Base-by-base conservation (phyloP, 108 stramenopile genomes). In the Nitzschia putrida region DNA sequence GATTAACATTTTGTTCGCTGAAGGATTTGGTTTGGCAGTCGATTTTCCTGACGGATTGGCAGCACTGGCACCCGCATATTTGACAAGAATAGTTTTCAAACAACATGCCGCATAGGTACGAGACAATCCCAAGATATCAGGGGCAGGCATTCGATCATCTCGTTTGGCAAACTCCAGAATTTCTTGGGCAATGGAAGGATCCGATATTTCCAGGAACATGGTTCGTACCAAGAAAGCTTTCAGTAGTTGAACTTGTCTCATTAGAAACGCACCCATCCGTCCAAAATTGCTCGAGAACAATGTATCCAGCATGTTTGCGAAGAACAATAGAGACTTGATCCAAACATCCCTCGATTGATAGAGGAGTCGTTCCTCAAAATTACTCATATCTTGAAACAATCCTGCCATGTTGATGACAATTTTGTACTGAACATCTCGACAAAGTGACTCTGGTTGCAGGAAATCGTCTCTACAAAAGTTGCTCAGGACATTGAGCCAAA, bases 341-440 rank as follows among this genome's bases (percentile, higher is more conserved):
- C 74, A 76, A 55, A 42, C 53, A 25, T 76, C 74, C 10, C 26
- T 53, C 41, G 54, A 38, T 24, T 57, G 64, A 57, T 69, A 76
- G 8, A 76, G 34, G 45, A 69, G 51, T 56, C 67, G 59, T 37
- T 49, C 45, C 16, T 64, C 68, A 13, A 63, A 64, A 49, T 76
- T 64, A 13, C 54, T 57, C 52, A 76, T 67, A 50, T 76, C 74
- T 45, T 64, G 58, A 76, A 76, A 76, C 53, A 76, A 47, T 13
- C 57, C 56, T 16, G 54, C 55, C n/a, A 76, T 61, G 29, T 76
- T 68, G 42, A 68, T 76, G 44, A 69, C 50, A 38, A 76, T 68
- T 45, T 69, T 76, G 68, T 56, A 76, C 57, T 69, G 65, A 44
- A 65, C 42, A 41, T 74, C 47, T 20, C 56, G 57, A 34, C 51